A percentile compares a stretch with the other conserved stretches of the same genome.
phyloP scores from a whole-genome alignment of 345 rosid genomes.

The Rhodamnia argentea region DNA sequence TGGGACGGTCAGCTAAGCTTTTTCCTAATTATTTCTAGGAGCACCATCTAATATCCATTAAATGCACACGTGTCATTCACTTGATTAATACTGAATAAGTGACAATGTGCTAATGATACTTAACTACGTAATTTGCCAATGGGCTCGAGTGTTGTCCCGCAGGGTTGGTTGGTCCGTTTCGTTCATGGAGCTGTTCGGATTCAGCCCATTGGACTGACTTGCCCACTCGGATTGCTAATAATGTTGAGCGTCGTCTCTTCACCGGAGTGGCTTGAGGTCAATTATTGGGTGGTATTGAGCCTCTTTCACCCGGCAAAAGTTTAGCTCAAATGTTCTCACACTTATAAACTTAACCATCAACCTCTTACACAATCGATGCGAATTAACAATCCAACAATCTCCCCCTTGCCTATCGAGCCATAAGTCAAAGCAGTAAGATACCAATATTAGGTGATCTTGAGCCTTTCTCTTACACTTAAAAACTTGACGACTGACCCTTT shows the following conservation, averaged over 20 bases:
- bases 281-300: too few relatives aligned
- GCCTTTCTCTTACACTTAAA: too few relatives aligned
- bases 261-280: not conserved
- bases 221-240: not conserved
- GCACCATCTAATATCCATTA: not conserved
- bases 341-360: too few relatives aligned
- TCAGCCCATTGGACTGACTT: not conserved
- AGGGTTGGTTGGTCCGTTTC: not conserved
- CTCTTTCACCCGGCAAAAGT: too few relatives aligned
- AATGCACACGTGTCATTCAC: not conserved
- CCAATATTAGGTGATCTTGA: too few relatives aligned
- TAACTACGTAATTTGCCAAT: not conserved
- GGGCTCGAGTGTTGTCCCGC: not conserved
- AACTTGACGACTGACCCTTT: too few relatives aligned
- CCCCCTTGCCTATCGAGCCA: fast-evolving
- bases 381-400: too few relatives aligned
- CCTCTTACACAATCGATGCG: too few relatives aligned
- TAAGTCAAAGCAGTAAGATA: too few relatives aligned
- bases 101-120: not conserved
- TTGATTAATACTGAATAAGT: not conserved
- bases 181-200: not conserved
- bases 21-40: not conserved
- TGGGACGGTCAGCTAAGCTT: too few relatives aligned
- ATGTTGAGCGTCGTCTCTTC: not conserved
- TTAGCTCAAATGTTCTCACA: too few relatives aligned